Conservation (phyloP, 2,329 filamentous ascomycete species). For the Colletotrichum siamense region DNA sequence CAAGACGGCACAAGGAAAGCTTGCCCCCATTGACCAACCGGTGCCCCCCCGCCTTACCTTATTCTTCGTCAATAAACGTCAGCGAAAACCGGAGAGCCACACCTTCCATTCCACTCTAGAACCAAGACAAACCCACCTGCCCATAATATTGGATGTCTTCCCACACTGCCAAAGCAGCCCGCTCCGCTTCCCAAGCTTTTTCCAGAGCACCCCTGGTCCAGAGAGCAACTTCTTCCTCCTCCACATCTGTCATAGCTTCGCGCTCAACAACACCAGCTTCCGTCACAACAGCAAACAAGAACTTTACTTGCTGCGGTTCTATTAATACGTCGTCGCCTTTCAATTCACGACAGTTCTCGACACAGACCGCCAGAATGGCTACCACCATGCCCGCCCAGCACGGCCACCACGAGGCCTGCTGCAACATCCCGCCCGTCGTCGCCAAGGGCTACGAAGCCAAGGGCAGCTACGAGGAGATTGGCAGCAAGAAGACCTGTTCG, state of each 20-base stretch:
- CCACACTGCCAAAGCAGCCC: not conserved
- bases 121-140: not conserved
- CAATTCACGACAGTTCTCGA: not conserved
- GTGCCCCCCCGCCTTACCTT: not conserved
- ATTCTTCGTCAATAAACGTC: not conserved
- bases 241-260: not conserved
- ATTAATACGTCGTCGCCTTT: not conserved
- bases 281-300: not conserved
- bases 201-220: not conserved
- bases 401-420: slow-evolving; percentile 63
- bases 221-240: not conserved
- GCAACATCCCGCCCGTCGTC: slow-evolving; percentile 64
- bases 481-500: slow-evolving; percentile 58
- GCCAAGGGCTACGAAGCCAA: slow-evolving; percentile 58
- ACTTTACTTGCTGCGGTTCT: not conserved
- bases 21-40: not conserved
- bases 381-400: slow-evolving; percentile 56
- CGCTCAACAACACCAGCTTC: not conserved
- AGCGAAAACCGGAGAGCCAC: not conserved
- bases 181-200: slow-evolving; percentile 11
- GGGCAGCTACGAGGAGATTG: slow-evolving; percentile 62
- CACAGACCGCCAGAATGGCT: slow-evolving; percentile 36
- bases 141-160: not conserved
- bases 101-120: not conserved
- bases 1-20: not conserved